These are phyloP conservation scores for Alternaria atra DNA, from an alignment of 2,329 filamentous ascomycete genomes.

Conservation along the genomic window DNA sequence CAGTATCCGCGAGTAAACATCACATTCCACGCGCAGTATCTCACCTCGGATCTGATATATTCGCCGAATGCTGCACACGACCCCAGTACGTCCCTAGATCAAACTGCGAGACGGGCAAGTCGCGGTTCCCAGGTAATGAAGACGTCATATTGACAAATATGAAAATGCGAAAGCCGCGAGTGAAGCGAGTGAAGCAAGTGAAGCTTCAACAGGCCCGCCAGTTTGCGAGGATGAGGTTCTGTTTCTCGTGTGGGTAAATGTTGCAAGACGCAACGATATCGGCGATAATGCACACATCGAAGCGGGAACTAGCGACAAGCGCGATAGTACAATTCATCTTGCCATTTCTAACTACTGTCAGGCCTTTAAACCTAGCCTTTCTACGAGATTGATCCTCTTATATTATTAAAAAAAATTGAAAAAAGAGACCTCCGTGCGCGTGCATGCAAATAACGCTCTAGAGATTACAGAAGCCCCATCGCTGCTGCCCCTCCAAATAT, in stretches of 20 bases:
- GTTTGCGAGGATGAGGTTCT: neutral
- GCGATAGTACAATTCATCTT: constrained; percentile 9
- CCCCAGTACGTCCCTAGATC: constrained; percentile 95
- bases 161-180: neutral
- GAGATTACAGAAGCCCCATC: constrained; percentile 7
- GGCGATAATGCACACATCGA: constrained; percentile 11
- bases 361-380: neutral
- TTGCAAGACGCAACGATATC: constrained; percentile 24
- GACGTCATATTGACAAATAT: constrained; percentile 61
- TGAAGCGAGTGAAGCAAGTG: constrained; percentile 10
- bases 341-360: neutral
- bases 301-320: constrained; percentile 24
- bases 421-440: neutral
- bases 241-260: constrained; percentile 18
- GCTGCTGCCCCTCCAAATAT: neutral
- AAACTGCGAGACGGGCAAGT: constrained; percentile 90
- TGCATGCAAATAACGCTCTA: constrained; percentile 13
- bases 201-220: constrained; percentile 8
- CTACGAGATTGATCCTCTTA: neutral
- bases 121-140: constrained; percentile 72
- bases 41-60: constrained; percentile 95
- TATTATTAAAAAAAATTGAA: neutral
- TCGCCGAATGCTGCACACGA: constrained; percentile 85
- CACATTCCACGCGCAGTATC: constrained; percentile 48
- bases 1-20: constrained; percentile 24